Evolutionary conservation across 2,329 filamentous ascomycete species (phyloP).

Genomic region (Aspergillus sergii): DNA sequence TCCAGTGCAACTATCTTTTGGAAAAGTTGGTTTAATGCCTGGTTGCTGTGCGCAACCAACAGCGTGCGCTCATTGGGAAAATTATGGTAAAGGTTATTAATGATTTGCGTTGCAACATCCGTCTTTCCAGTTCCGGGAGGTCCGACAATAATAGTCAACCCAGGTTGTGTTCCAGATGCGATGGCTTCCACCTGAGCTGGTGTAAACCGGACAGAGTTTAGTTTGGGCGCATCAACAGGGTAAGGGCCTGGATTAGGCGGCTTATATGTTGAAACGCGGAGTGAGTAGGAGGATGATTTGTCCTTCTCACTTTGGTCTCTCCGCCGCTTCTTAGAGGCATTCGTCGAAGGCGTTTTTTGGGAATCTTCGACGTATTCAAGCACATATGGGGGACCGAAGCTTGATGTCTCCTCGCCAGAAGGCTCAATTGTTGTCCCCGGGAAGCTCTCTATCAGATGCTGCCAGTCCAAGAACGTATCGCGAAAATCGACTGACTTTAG

Average conservation of each 20-base stretch:
- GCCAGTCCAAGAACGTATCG: conserved; percentile 95
- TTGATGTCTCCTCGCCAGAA: conserved; percentile 68
- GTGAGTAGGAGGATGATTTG: conserved; percentile 64
- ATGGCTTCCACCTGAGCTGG: conserved; percentile 90
- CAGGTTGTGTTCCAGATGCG: conserved; percentile 89
- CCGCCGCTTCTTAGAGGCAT: conserved; percentile 82
- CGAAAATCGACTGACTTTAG: conserved; percentile 82
- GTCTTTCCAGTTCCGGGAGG: conserved; percentile 98
- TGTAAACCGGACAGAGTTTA: conserved; percentile 86
- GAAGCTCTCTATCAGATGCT: conserved; percentile 86
- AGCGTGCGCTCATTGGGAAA: conserved; percentile 91
- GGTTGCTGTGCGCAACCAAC: conserved; percentile 94
- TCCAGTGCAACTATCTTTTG: conserved; percentile 96
- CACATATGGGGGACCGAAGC: conserved; percentile 86
- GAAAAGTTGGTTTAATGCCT: conserved; percentile 95
- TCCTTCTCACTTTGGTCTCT: conserved; percentile 71
- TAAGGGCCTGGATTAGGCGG: conserved; percentile 89
- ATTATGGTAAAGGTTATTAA: conserved; percentile 98
- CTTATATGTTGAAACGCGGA: conserved; percentile 88
- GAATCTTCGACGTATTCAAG: conserved; percentile 66
- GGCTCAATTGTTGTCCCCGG: conserved; percentile 86
- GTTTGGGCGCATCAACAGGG: conserved; percentile 76
- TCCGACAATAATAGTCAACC: conserved; percentile 89
- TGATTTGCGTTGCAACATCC: conserved; percentile 98
- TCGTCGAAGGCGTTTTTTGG: conserved; percentile 55